Conservation (phyloP, 2,329 filamentous ascomycete genomes). For the Chrysosporium keratinophilum region DNA sequence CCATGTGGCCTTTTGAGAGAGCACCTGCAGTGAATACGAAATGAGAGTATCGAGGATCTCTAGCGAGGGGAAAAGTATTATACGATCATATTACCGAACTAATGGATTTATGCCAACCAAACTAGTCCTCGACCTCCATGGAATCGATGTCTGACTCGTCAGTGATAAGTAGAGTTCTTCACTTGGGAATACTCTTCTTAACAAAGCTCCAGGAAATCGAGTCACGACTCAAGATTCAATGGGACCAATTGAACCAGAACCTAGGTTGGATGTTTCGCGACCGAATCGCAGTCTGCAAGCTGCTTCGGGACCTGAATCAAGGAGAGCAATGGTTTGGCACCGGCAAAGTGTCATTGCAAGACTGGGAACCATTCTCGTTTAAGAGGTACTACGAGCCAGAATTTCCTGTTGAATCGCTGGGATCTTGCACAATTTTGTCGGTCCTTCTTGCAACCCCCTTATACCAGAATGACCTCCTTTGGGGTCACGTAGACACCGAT, state of each 20-base stretch:
- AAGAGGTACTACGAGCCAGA: not conserved
- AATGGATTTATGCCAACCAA: not conserved
- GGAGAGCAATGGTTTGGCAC: not conserved
- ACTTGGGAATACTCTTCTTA: not conserved
- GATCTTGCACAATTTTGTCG: not conserved
- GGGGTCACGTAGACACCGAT: not conserved
- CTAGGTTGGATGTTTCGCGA: slow-evolving; percentile 1
- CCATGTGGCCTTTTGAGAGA: too few relatives aligned
- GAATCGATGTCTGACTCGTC: not conserved
- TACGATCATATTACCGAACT: not conserved
- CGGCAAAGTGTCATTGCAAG: not conserved
- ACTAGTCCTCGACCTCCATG: not conserved
- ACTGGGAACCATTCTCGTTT: not conserved
- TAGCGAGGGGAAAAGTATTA: not conserved
- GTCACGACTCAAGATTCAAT: not conserved
- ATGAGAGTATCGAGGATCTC: not conserved
- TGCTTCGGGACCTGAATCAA: not conserved
- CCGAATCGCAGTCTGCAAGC: not conserved
- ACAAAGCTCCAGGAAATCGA: not conserved
- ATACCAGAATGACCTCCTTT: not conserved
- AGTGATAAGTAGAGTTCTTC: not conserved
- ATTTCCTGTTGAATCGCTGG: not conserved
- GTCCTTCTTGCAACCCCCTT: not conserved
- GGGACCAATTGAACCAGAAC: not conserved
- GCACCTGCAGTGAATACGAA: not conserved